Percentiles rank a stretch among this genome's conserved stretches.
Evolutionary conservation across 805 yeast species (phyloP).

Genomic region (Saccharomycopsis sp.): DNA sequence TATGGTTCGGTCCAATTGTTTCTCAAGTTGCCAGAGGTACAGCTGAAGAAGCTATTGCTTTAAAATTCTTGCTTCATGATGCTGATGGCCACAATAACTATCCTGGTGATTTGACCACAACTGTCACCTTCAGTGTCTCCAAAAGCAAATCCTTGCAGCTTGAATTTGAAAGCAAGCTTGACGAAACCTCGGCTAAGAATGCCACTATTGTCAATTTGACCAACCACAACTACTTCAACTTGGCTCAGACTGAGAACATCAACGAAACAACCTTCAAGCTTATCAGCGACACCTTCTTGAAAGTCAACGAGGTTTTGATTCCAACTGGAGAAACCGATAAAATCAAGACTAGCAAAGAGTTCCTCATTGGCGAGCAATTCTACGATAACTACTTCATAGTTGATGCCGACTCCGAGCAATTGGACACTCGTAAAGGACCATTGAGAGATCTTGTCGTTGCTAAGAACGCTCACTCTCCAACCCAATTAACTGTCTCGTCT

Average conservation of each 20-base stretch:
- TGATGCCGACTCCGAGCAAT: constrained; percentile 25
- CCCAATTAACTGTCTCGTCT: constrained; percentile 38
- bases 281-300: constrained; percentile 35
- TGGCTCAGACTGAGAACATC: constrained; percentile 29
- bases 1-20: constrained; percentile 49
- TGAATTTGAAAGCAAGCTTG: constrained; percentile 37
- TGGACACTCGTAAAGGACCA: constrained; percentile 42
- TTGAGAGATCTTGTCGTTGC: constrained; percentile 37
- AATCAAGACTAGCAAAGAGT: constrained; percentile 26
- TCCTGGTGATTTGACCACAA: constrained; percentile 48
- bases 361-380: constrained; percentile 28
- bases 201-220: constrained; percentile 51
- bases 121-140: constrained; percentile 40
- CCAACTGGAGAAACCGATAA: constrained; percentile 42
- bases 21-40: constrained; percentile 27
- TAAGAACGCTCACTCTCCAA: constrained; percentile 37
- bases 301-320: constrained; percentile 33
- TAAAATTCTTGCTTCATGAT: constrained; percentile 38
- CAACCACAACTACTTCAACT: constrained; percentile 58
- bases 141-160: constrained; percentile 34
- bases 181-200: constrained; percentile 24
- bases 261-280: constrained; percentile 36
- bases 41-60: constrained; percentile 27
- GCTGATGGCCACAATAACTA: constrained; percentile 47
- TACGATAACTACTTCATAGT: constrained; percentile 46